Base-by-base conservation (phyloP, 192 early-diverging fungal species). In the Jimgerdemannia flammicorona region DNA sequence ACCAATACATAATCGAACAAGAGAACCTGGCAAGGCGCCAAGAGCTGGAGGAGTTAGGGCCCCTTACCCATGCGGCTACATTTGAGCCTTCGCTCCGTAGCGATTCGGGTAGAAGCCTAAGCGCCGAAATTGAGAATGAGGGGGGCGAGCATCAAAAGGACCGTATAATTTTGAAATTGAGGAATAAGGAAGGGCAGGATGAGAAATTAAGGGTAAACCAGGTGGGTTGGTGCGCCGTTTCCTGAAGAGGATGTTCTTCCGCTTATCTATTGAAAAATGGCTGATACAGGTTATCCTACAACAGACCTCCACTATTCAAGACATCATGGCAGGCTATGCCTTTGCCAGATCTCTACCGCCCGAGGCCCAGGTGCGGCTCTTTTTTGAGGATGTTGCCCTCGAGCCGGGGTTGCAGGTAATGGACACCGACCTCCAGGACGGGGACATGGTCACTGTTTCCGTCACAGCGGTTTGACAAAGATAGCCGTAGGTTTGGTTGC, bases 401-500 rank as follows among this genome's bases (percentile, higher is more conserved):
- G 80, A 88, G 69, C 86, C 84, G 2, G 70, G 29, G 40, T 69
- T 39, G 41, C 78, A 79, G 0, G 76, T 90, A 18, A 85, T 80
- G 41, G 80, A 86, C 19, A 87, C 87, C 2, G 89, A 90, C 11
- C 78, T 89, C 29, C 86, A 89, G 44, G 87, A 88, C 68, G 88
- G 86, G 70, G 88, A 90, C 69, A 90, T 90, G 88, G 73, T 90
- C 4, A 74, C 80, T 4, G 87, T 80, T 29, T 29, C 29, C 29
- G 29, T 29, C 29, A 29, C 29, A 29, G 29, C 29, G 0, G 29
- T 29, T 29, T 29, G 29, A 29, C 29, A 29, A 29, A 29, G 29
- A 29, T n/a, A n/a, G n/a, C n/a, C n/a, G n/a, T n/a, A n/a, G n/a
- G n/a, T 29, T 29, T 29, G 29, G 29, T 29, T 29, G 29, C 29